Evolutionary conservation across 306 rosid genomes (phyloP).

Genomic region (Cicer pinnatifidum): DNA sequence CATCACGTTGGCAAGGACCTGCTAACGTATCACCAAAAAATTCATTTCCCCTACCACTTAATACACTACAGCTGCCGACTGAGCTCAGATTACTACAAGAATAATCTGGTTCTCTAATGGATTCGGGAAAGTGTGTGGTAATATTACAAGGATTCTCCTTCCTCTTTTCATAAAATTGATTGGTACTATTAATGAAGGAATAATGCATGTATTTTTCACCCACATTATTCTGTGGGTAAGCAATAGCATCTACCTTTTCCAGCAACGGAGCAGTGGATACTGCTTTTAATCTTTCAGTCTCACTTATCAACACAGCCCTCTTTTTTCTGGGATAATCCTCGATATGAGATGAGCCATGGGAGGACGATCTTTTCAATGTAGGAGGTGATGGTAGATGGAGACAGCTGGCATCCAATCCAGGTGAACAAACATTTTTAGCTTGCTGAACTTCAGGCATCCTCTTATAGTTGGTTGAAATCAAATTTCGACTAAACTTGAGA

Average conservation of each 20-base stretch:
- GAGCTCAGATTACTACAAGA: slow-evolving; percentile 66
- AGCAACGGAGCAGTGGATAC: slow-evolving; percentile 42
- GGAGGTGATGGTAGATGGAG: slow-evolving; percentile 45
- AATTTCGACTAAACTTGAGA: slow-evolving; percentile 41
- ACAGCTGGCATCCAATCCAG: slow-evolving; percentile 45
- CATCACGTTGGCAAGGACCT: slow-evolving; percentile 62
- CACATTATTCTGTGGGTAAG: slow-evolving; percentile 62
- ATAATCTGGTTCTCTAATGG: slow-evolving; percentile 55
- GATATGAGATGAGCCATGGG: slow-evolving; percentile 44
- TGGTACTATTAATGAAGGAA: slow-evolving; percentile 57
- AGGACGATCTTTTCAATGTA: slow-evolving; percentile 62
- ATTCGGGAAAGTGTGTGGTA: slow-evolving; percentile 51
- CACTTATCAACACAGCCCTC: slow-evolving; percentile 57
- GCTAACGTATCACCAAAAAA: slow-evolving; percentile 50
- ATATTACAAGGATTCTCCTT: slow-evolving; percentile 47
- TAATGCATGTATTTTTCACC: slow-evolving; percentile 63
- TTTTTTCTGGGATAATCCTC: slow-evolving; percentile 59
- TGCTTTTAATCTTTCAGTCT: slow-evolving; percentile 40
- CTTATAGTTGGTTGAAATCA: slow-evolving; percentile 42
- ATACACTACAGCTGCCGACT: slow-evolving; percentile 86
- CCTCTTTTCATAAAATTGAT: slow-evolving; percentile 53
- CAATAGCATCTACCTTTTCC: slow-evolving; percentile 80
- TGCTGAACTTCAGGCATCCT: slow-evolving; percentile 44
- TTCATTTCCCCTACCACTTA: slow-evolving; percentile 50
- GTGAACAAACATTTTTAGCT: slow-evolving; percentile 43